Percentiles rank a stretch among this genome's conserved stretches.
phyloP scores from a whole-genome alignment of 257 asterid species.

The Coffea eugenioides region DNA sequence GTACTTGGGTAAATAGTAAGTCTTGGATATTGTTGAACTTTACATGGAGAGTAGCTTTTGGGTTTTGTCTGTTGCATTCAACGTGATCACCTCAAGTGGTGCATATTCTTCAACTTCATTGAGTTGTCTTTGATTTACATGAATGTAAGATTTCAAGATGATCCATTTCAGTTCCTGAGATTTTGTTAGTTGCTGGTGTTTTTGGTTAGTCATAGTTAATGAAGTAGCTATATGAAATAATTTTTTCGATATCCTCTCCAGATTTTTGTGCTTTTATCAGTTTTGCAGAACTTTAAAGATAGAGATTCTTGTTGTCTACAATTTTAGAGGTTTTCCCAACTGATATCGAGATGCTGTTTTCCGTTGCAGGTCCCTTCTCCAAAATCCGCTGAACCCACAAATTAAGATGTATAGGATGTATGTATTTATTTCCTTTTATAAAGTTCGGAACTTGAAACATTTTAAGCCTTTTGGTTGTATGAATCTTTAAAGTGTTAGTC shows the following conservation, averaged over 20 bases:
- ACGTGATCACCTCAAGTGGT: neutral
- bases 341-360: constrained; percentile 82
- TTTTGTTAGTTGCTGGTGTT: constrained; percentile 37
- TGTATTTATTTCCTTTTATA: constrained; percentile 27
- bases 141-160: constrained; percentile 27
- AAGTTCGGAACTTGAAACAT: constrained; percentile 45
- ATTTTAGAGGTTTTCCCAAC: constrained; percentile 56
- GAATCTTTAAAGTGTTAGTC: constrained; percentile 29
- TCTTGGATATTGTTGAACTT: constrained; percentile 47
- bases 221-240: neutral
- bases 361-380: constrained; percentile 46
- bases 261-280: constrained; percentile 26
- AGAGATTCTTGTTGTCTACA: constrained; percentile 85
- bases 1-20: constrained; percentile 17
- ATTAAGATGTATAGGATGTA: constrained; percentile 12
- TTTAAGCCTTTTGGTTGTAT: constrained; percentile 27
- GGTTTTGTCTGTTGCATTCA: constrained; percentile 51
- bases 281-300: constrained; percentile 32
- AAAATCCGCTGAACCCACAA: constrained; percentile 22
- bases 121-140: constrained; percentile 22
- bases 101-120: neutral
- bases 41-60: constrained; percentile 65
- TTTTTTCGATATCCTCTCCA: constrained; percentile 28
- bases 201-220: constrained; percentile 22
- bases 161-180: constrained; percentile 3